Conservation (phyloP, 2,329 filamentous ascomycete species). For the Bipolaris sorokiniana region DNA sequence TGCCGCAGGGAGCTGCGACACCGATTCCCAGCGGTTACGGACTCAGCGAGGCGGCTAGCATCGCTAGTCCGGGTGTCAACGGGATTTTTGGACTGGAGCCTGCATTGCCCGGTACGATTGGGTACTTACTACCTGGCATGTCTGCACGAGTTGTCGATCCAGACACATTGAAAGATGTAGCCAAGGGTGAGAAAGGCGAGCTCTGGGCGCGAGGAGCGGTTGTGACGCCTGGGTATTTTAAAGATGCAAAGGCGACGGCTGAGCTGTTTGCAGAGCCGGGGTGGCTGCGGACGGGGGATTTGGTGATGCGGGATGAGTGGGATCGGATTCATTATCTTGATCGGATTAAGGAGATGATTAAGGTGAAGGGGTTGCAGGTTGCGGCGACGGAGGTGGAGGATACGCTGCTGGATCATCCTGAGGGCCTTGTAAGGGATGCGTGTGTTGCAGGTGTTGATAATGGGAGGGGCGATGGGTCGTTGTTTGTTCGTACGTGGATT, state of each 20-base stretch:
- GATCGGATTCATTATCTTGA: conserved; percentile 45
- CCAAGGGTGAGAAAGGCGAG: conserved; percentile 34
- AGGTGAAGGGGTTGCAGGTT: conserved; percentile 59
- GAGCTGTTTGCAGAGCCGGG: conserved; percentile 37
- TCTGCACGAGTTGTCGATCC: conserved; percentile 38
- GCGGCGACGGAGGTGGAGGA: conserved; percentile 57
- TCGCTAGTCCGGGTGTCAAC: conserved; percentile 29
- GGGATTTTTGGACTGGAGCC: conserved; percentile 37
- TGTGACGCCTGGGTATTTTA: conserved; percentile 42
- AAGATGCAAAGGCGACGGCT: conserved; percentile 34
- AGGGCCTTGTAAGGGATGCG: conserved; percentile 34
- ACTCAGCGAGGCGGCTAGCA: conserved; percentile 38
- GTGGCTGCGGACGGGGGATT: conserved; percentile 39
- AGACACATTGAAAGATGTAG: conserved; percentile 32
- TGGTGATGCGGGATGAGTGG: conserved; percentile 34
- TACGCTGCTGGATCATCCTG: conserved; percentile 52
- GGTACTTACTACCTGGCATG: conserved; percentile 40
- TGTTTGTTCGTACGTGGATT: conserved; percentile 42
- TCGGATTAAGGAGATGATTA: conserved; percentile 54
- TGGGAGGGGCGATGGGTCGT: conserved; percentile 35
- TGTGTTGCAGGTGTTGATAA: conserved; percentile 44
- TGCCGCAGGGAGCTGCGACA: conserved; percentile 30
- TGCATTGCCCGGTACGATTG: conserved; percentile 33
- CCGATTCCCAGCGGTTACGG: conserved; percentile 40
- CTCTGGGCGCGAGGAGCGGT: conserved; percentile 38